Conservation (phyloP, 1,284 basidiomycete genomes). For the Cutaneotrichosporon sp. region DNA sequence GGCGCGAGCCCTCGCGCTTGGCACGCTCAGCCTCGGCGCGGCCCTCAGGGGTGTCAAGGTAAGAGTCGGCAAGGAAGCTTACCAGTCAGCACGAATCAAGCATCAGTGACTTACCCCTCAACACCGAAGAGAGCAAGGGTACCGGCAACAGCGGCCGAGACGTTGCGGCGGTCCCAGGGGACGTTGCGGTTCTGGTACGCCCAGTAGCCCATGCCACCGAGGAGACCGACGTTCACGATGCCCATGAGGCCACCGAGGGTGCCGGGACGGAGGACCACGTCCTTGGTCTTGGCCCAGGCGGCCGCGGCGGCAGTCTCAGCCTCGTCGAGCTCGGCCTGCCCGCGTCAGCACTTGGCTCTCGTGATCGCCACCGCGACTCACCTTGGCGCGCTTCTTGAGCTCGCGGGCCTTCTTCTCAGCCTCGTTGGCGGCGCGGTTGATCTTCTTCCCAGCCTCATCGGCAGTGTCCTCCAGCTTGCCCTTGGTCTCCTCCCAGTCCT, state of each 20-base stretch:
- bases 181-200: constrained; percentile 68
- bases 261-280: constrained; percentile 66
- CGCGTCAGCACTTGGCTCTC: not conserved
- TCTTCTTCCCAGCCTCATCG: constrained; percentile 27
- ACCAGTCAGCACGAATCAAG: not conserved
- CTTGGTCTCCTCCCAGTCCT: constrained; percentile 21
- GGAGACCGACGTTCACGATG: constrained; percentile 71
- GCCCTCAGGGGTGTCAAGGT: constrained; percentile 63
- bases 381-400: constrained; percentile 54
- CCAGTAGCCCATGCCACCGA: constrained; percentile 64
- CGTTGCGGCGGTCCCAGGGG: constrained; percentile 62
- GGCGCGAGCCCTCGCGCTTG: constrained; percentile 63
- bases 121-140: constrained; percentile 62
- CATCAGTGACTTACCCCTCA: constrained; percentile 59
- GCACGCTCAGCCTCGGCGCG: constrained; percentile 62
- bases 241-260: constrained; percentile 73
- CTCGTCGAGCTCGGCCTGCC: constrained; percentile 55
- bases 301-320: constrained; percentile 61
- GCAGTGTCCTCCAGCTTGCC: not conserved
- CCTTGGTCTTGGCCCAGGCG: constrained; percentile 63
- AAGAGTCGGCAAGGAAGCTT: constrained; percentile 64
- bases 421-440: constrained; percentile 59
- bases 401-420: constrained; percentile 52
- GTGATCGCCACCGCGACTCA: constrained; percentile 55
- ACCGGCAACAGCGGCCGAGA: constrained; percentile 61